These are phyloP conservation scores for Jatropha multifida DNA, from an alignment of 441 rosid species.

Conservation along the genomic window DNA sequence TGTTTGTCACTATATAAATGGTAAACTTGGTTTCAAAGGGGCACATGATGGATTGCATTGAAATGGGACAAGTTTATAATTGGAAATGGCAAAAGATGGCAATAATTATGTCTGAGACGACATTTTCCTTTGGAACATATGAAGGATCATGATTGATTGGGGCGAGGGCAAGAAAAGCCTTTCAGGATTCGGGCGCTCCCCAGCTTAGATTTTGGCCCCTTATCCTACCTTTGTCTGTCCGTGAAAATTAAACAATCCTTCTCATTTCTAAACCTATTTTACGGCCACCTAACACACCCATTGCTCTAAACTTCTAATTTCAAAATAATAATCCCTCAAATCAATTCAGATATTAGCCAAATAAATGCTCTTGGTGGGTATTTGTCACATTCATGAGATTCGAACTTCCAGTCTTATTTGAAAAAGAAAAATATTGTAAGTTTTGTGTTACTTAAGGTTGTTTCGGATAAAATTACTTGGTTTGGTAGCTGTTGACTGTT, in stretches of 20 bases:
- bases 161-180: neutral
- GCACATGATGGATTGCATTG: neutral
- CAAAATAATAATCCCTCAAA: neutral
- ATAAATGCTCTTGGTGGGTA: no score
- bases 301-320: no score
- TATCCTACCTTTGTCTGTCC: constrained; percentile 24
- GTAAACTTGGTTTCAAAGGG: neutral
- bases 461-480: no score
- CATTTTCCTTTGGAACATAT: neutral
- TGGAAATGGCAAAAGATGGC: neutral
- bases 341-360: no score
- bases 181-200: constrained; percentile 14
- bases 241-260: neutral
- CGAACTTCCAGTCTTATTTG: no score
- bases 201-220: constrained; percentile 18
- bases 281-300: no score
- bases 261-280: no score
- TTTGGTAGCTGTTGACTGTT: no score
- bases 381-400: no score
- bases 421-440: no score
- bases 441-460: no score
- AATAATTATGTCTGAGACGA: constrained; percentile 18
- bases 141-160: constrained; percentile 8
- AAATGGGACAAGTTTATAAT: constrained; percentile 4
- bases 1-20: no score